Percentiles rank a stretch among this genome's conserved stretches.
Conservation (phyloP, 768 basidiomycete species). For the Pilatotrama ljubarskyi region DNA sequence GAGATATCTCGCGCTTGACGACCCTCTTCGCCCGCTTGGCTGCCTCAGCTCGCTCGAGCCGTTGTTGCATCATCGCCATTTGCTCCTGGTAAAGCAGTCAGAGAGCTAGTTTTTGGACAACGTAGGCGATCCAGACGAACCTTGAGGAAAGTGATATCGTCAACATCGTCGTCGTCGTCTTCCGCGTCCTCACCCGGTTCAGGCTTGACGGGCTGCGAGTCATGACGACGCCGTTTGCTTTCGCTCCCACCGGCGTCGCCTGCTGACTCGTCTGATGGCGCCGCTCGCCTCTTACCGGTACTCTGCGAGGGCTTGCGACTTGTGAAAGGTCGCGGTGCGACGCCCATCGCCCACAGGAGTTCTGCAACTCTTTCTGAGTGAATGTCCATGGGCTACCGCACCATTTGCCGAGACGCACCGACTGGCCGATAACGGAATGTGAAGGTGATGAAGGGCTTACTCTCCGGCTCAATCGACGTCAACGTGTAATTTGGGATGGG, state of each 20-base stretch:
- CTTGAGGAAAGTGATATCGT: neutral
- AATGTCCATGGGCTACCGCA: no score
- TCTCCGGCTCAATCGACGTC: neutral
- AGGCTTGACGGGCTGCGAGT: neutral
- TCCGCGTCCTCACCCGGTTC: neutral
- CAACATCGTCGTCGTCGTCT: neutral
- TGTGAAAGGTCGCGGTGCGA: neutral
- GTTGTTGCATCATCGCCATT: neutral
- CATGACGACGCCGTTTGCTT: neutral
- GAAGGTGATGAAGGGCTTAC: slow-evolving; percentile 7
- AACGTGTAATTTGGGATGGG: neutral
- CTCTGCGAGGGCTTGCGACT: neutral
- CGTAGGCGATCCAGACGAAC: neutral
- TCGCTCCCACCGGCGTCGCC: neutral
- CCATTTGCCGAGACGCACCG: neutral
- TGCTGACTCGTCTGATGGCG: neutral
- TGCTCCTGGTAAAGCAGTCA: neutral
- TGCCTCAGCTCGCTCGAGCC: neutral
- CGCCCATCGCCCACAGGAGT: neutral
- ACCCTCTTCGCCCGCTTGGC: neutral
- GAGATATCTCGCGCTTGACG: neutral
- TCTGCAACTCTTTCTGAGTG: neutral
- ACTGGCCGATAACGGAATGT: slow-evolving; percentile 14
- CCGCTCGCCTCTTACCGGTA: neutral
- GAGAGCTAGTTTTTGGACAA: neutral